Evolutionary conservation across 768 basidiomycete genomes (phyloP).

Genomic region (Trichaptum fuscoviolaceum): DNA sequence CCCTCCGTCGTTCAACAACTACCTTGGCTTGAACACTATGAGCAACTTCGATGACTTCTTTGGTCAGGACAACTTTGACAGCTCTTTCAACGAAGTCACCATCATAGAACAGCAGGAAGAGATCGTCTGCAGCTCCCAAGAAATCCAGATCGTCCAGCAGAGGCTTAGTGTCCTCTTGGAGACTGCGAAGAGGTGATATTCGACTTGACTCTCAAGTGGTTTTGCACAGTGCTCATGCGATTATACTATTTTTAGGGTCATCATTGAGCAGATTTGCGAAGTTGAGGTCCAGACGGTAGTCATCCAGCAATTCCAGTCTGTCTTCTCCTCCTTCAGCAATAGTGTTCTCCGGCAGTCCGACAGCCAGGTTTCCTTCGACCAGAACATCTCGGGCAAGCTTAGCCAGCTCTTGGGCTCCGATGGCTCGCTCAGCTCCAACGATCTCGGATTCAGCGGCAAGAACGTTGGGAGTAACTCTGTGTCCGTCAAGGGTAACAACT

Average conservation of each 20-base stretch:
- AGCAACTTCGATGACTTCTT: slow-evolving; percentile 42
- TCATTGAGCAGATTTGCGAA: slow-evolving; percentile 43
- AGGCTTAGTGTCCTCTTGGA: slow-evolving; percentile 39
- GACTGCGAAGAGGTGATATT: slow-evolving; percentile 38
- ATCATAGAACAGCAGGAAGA: slow-evolving; percentile 29
- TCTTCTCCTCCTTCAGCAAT: slow-evolving; percentile 6
- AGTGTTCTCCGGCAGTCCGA: slow-evolving; percentile 6
- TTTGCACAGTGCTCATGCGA: background rate
- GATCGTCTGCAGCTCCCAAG: slow-evolving; percentile 35
- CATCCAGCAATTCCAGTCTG: slow-evolving; percentile 7
- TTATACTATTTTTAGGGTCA: slow-evolving; percentile 27
- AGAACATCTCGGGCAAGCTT: slow-evolving; percentile 15
- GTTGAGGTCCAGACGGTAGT: slow-evolving; percentile 39
- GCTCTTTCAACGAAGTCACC: slow-evolving; percentile 28
- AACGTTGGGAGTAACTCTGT: slow-evolving; percentile 35
- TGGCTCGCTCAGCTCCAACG: slow-evolving; percentile 10
- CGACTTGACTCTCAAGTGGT: background rate
- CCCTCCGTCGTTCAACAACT: slow-evolving; percentile 32
- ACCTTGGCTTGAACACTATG: slow-evolving; percentile 33
- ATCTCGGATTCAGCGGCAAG: slow-evolving; percentile 36
- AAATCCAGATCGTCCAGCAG: slow-evolving; percentile 40
- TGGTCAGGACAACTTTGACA: slow-evolving; percentile 38
- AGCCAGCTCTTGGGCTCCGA: slow-evolving; percentile 5
- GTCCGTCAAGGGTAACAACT: slow-evolving; percentile 35
- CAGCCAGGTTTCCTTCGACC: slow-evolving; percentile 9